A percentile compares a stretch with the other conserved stretches of the same genome.
Evolutionary conservation across 2,329 filamentous ascomycete species (phyloP).

Genomic region (Paracoccidioides lutzii): DNA sequence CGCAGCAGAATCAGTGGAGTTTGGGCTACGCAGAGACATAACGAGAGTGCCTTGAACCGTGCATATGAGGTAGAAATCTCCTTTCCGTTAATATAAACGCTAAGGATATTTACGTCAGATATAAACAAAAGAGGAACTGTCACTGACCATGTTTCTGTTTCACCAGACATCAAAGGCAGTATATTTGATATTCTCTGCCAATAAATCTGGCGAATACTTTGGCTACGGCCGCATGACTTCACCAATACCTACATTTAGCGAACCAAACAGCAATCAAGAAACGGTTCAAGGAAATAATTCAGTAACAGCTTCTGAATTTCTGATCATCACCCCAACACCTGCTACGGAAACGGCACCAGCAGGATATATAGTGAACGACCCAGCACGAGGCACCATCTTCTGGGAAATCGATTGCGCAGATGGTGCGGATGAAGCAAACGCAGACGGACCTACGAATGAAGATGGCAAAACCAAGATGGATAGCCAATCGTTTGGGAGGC

Average conservation of each 20-base stretch:
- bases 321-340: conserved; percentile 67
- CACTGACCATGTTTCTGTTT: neutral
- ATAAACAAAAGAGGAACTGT: neutral
- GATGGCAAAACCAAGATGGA: conserved; percentile 37
- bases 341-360: conserved; percentile 65
- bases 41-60: conserved; percentile 68
- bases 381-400: conserved; percentile 86
- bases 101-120: neutral
- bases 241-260: conserved; percentile 61
- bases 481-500: conserved; percentile 70
- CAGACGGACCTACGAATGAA: conserved; percentile 11
- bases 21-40: conserved; percentile 92
- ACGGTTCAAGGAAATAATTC: conserved; percentile 23
- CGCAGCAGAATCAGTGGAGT: conserved; percentile 74
- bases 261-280: conserved; percentile 50
- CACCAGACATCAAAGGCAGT: conserved; percentile 64
- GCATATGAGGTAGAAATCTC: conserved; percentile 57
- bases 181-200: conserved; percentile 87
- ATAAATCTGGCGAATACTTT: conserved; percentile 95
- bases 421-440: conserved; percentile 19
- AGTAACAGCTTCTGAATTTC: conserved; percentile 47
- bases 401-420: conserved; percentile 62
- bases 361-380: conserved; percentile 84
- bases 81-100: neutral
- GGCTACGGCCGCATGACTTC: conserved; percentile 88